Conservation (phyloP, 305 asterid genomes). For the Vinca major region DNA sequence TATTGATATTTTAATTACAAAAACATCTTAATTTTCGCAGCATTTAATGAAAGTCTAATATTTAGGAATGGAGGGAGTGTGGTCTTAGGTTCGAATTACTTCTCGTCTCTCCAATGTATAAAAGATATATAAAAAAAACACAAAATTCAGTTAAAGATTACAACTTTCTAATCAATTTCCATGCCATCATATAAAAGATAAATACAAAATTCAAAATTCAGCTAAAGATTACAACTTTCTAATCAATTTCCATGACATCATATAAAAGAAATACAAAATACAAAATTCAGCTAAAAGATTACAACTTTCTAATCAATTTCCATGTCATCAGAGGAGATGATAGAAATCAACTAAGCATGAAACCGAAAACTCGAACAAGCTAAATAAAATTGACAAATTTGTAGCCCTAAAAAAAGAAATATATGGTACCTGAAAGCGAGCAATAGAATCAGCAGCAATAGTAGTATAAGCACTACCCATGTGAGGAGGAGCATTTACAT, state of each 20-base stretch:
- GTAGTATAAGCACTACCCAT: slow-evolving; percentile 99
- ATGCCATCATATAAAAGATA: no score
- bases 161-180: not conserved
- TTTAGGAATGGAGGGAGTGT: no score
- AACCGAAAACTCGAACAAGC: not conserved
- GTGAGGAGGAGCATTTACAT: slow-evolving; percentile 97
- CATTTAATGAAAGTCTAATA: no score
- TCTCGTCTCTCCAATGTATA: no score
- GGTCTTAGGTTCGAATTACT: no score
- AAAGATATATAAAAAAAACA: not conserved
- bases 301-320: not conserved
- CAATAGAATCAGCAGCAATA: slow-evolving; percentile 88
- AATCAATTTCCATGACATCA: no score
- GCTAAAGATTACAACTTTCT: no score
- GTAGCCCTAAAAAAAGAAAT: not conserved
- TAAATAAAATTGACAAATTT: not conserved
- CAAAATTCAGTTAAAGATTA: not conserved
- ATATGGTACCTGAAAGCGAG: slow-evolving; percentile 77
- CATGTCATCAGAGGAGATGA: not conserved
- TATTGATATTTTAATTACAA: no score
- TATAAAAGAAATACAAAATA: not conserved
- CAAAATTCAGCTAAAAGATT: not conserved
- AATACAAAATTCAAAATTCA: no score
- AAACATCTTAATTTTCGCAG: no score
- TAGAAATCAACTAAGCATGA: not conserved